Conservation (phyloP, 495 filamentous ascomycete species). For the Immersiella caudata region DNA sequence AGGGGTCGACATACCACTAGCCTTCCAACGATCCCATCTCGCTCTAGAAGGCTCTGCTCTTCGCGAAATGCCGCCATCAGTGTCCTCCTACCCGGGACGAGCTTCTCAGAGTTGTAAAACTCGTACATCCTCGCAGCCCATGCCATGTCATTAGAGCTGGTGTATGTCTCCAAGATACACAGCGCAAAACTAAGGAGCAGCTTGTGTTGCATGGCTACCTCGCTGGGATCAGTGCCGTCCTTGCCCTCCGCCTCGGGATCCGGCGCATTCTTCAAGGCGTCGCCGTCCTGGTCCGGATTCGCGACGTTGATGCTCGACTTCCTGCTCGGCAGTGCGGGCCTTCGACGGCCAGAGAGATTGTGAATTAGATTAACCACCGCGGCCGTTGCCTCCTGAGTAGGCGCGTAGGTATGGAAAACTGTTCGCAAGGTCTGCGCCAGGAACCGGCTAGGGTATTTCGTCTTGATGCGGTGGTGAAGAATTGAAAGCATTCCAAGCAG, state of each 20-base stretch:
- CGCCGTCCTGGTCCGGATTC: conserved; percentile 49
- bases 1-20: conserved; percentile 60
- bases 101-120: conserved; percentile 63
- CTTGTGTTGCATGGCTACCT: conserved; percentile 64
- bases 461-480: conserved; percentile 85
- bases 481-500: conserved; percentile 79
- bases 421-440: conserved; percentile 86
- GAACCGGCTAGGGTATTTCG: conserved; percentile 90
- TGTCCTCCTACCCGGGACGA: conserved; percentile 59
- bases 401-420: conserved; percentile 69
- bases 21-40: conserved; percentile 75
- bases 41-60: conserved; percentile 62
- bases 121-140: conserved; percentile 80
- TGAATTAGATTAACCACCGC: conserved; percentile 76
- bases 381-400: conserved; percentile 64
- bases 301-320: conserved; percentile 62
- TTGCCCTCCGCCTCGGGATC: conserved; percentile 75
- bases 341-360: conserved; percentile 68
- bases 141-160: conserved; percentile 64
- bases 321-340: conserved; percentile 74
- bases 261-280: conserved; percentile 61
- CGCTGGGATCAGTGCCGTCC: conserved; percentile 54
- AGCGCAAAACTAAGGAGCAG: conserved; percentile 85
- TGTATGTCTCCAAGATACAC: conserved; percentile 80
- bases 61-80: conserved; percentile 63